phyloP scores from a whole-genome alignment of 1,284 basidiomycete genomes.

The Pterula multifida region DNA sequence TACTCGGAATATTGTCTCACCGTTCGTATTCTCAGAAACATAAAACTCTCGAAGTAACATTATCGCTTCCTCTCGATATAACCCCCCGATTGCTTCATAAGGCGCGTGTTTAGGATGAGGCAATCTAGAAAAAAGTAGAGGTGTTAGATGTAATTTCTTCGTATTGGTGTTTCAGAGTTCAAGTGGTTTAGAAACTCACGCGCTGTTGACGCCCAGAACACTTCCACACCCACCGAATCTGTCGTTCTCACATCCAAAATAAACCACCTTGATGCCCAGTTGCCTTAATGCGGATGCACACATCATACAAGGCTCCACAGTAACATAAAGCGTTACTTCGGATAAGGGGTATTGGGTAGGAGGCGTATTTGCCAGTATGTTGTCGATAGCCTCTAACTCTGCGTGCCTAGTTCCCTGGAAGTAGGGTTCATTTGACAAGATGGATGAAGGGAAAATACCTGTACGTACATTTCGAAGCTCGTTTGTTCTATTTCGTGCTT shows the following conservation, averaged over 20 bases:
- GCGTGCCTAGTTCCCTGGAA: constrained; percentile 89
- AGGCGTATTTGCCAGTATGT: constrained; percentile 57
- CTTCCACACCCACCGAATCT: constrained; percentile 97
- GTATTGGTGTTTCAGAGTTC: constrained; percentile 4
- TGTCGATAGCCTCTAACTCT: constrained; percentile 94
- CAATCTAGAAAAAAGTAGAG: constrained; percentile 27
- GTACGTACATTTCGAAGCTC: constrained; percentile 75
- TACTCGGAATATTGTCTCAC: constrained; percentile 24
- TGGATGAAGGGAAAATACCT: constrained; percentile 3
- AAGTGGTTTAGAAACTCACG: constrained; percentile 31
- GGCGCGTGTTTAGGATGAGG: constrained; percentile 60
- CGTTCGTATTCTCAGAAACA: constrained; percentile 89
- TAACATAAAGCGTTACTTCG: constrained; percentile 87
- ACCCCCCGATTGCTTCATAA: constrained; percentile 76
- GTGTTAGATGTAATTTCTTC: constrained; percentile 5
- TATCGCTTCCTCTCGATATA: constrained; percentile 86
- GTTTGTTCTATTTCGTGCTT: constrained; percentile 89
- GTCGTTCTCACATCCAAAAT: constrained; percentile 93
- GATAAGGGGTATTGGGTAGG: constrained; percentile 68
- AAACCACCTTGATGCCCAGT: constrained; percentile 83
- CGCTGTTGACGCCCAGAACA: constrained; percentile 77
- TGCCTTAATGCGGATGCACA: constrained; percentile 93
- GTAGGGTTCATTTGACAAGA: constrained; percentile 5
- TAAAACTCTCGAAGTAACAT: constrained; percentile 93
- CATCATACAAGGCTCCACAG: constrained; percentile 99